phyloP scores from a whole-genome alignment of 495 filamentous ascomycete species.

The Lophiostoma macrostomum region DNA sequence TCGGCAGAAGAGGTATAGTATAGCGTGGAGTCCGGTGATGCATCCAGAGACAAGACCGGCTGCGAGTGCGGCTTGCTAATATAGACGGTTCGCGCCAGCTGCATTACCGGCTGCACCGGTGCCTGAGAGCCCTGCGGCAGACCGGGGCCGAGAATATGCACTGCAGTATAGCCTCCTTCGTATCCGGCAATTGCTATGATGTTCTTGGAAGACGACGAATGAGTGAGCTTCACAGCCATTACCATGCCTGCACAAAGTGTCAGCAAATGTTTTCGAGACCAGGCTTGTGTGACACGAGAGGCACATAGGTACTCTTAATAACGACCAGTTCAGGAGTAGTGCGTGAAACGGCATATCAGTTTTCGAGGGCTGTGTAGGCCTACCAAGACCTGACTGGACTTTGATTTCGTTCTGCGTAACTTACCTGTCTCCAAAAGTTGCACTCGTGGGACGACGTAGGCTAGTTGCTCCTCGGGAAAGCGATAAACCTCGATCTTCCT shows the following conservation, averaged over 20 bases:
- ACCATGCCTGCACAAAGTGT: constrained; percentile 74
- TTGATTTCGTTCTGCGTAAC: neutral
- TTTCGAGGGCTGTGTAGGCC: too few relatives aligned
- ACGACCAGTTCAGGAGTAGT: neutral
- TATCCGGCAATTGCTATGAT: constrained; percentile 70
- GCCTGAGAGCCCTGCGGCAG: constrained; percentile 31
- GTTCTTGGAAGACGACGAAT: constrained; percentile 39
- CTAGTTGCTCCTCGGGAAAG: constrained; percentile 67
- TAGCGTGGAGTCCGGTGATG: constrained; percentile 54
- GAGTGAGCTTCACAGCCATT: constrained; percentile 72
- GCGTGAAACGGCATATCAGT: neutral
- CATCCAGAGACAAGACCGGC: constrained; percentile 76
- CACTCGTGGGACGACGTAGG: constrained; percentile 62
- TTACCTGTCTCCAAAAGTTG: constrained; percentile 26
- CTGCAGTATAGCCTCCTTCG: constrained; percentile 75
- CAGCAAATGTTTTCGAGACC: neutral
- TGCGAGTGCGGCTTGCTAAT: constrained; percentile 68
- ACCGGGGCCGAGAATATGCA: constrained; percentile 46
- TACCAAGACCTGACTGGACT: too few relatives aligned
- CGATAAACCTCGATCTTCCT: constrained; percentile 78
- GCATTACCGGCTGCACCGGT: constrained; percentile 43
- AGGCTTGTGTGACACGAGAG: too few relatives aligned
- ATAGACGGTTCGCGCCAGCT: constrained; percentile 56
- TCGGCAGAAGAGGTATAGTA: constrained; percentile 87
- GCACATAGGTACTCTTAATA: neutral